phyloP scores from a whole-genome alignment of 495 filamentous ascomycete species.

The Xylaria castorea region DNA sequence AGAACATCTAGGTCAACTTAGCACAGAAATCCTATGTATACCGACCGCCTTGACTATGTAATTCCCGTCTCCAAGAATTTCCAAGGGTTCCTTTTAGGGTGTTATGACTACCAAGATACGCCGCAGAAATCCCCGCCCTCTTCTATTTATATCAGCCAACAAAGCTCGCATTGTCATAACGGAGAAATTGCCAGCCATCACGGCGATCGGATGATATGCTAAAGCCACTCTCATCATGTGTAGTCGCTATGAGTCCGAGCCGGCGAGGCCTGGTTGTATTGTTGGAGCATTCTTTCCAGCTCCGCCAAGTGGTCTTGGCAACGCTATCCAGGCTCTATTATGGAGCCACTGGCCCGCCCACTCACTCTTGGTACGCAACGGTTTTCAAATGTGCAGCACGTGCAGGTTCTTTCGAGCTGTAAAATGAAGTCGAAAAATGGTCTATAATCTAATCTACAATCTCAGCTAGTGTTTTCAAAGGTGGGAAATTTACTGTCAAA shows the following conservation, averaged over 20 bases:
- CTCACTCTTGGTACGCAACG: slow-evolving; percentile 38
- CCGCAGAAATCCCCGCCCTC: not conserved
- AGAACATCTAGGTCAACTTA: too few species aligned
- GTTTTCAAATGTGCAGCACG: slow-evolving; percentile 28
- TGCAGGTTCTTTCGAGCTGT: not conserved
- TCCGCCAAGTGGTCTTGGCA: not conserved
- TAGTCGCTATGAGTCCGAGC: not conserved
- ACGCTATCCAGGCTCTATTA: slow-evolving; percentile 39
- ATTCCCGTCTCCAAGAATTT: not conserved
- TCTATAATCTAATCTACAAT: not conserved
- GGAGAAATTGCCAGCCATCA: not conserved
- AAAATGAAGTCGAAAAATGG: not conserved
- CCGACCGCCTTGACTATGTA: too few species aligned
- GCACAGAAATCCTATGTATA: too few species aligned
- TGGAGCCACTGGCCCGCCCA: slow-evolving; percentile 45
- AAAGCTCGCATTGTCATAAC: not conserved
- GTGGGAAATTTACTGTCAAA: not conserved
- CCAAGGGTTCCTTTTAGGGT: not conserved
- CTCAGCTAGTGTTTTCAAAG: not conserved
- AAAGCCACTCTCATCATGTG: not conserved
- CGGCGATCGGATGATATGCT: not conserved
- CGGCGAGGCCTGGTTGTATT: not conserved
- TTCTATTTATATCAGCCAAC: not conserved
- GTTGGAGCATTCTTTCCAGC: not conserved
- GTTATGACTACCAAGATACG: not conserved